These are phyloP conservation scores for Ophiosphaerella korrae DNA, from an alignment of 2,329 filamentous ascomycete genomes.

Conservation along the genomic window DNA sequence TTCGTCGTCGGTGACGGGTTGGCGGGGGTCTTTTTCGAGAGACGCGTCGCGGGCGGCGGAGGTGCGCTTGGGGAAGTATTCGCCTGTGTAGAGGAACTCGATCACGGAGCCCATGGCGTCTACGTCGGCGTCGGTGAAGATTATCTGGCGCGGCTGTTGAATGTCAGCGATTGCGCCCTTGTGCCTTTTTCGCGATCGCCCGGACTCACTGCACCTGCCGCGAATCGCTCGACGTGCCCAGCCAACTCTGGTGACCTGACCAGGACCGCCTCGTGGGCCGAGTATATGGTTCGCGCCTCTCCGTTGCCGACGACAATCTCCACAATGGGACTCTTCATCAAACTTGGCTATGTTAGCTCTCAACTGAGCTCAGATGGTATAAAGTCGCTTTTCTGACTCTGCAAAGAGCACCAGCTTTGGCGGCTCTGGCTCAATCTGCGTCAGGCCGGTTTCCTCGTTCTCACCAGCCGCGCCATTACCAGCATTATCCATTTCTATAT, in stretches of 20 bases:
- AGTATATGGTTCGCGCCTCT: slow-evolving; percentile 66
- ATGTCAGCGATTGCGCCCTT: not conserved
- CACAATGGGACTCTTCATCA: slow-evolving; percentile 56
- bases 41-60: slow-evolving; percentile 67
- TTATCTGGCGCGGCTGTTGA: slow-evolving; percentile 66
- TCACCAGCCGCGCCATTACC: slow-evolving; percentile 16
- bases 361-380: not conserved
- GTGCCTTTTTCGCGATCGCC: not conserved
- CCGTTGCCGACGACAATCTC: slow-evolving; percentile 56
- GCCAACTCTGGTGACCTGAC: slow-evolving; percentile 75
- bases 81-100: slow-evolving; percentile 81
- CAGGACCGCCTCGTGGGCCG: slow-evolving; percentile 80
- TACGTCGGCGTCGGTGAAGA: slow-evolving; percentile 69
- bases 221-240: slow-evolving; percentile 66
- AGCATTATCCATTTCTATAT: slow-evolving; percentile 57
- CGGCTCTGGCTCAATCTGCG: slow-evolving; percentile 51
- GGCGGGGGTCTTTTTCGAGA: slow-evolving; percentile 70
- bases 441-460: slow-evolving; percentile 45
- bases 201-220: slow-evolving; percentile 64
- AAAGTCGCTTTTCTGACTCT: slow-evolving; percentile 44
- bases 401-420: slow-evolving; percentile 52
- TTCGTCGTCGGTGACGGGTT: slow-evolving; percentile 73
- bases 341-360: slow-evolving; percentile 38
- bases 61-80: slow-evolving; percentile 75
- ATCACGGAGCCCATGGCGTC: slow-evolving; percentile 79